Evolutionary conservation across 805 yeast species (phyloP).

Genomic region (Ogataea paraovalis): DNA sequence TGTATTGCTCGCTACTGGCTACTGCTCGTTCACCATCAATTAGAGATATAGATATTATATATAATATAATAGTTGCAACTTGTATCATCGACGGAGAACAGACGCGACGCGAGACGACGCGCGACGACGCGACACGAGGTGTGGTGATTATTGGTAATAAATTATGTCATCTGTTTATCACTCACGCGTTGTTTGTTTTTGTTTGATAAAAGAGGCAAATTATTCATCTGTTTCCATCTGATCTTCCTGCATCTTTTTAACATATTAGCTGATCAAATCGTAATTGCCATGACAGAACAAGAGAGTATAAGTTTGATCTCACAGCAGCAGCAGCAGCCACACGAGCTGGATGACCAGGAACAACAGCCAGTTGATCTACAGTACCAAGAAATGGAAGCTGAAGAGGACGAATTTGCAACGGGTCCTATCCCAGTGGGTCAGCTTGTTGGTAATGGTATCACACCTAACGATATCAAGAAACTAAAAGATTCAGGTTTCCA

Average conservation of each 20-base stretch:
- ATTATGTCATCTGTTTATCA: background rate
- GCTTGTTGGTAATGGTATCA: conserved; percentile 79
- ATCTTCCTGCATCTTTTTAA: too few species aligned
- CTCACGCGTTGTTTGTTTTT: background rate
- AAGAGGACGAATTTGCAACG: conserved; percentile 33
- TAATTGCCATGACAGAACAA: background rate
- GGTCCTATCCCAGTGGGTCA: conserved; percentile 55
- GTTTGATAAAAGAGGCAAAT: background rate
- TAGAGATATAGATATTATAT: too few species aligned
- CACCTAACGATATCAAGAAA: conserved; percentile 72
- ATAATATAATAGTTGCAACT: too few species aligned
- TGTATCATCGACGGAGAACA: too few species aligned
- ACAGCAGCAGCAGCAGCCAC: conserved; percentile 1
- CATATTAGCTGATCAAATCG: too few species aligned
- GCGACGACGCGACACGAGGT: too few species aligned
- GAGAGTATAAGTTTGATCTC: background rate
- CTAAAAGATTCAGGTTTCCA: conserved; percentile 78
- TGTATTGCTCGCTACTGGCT: too few species aligned
- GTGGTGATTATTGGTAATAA: too few species aligned
- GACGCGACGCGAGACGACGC: too few species aligned
- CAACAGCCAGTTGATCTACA: conserved; percentile 7
- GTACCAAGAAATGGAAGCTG: conserved; percentile 41
- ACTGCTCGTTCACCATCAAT: too few species aligned
- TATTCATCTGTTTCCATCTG: background rate
- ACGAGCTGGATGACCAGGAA: background rate